Conservation (phyloP, 306 rosid species). For the Acmispon strigosus region DNA sequence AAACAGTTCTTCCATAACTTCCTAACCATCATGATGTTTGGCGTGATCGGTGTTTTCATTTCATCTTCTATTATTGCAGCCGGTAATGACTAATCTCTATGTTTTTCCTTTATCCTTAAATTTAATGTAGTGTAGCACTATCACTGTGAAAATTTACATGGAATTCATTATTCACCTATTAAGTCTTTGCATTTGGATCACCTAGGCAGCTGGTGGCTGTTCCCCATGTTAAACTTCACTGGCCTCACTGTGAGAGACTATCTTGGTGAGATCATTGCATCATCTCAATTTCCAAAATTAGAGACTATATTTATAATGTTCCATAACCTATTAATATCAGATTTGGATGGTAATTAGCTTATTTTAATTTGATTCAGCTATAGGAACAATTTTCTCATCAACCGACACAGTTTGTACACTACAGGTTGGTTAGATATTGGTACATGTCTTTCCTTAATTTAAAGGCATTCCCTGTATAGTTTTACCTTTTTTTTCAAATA, state of each 20-base stretch:
- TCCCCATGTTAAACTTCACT: conserved; percentile 63
- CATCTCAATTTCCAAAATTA: background rate
- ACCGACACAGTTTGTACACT: conserved; percentile 92
- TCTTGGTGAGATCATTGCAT: conserved; percentile 47
- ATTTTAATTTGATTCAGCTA: conserved; percentile 46
- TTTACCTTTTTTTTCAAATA: too few relatives aligned
- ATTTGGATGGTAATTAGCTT: conserved; percentile 13
- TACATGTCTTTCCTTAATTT: conserved; percentile 20
- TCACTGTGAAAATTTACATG: background rate
- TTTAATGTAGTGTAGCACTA: background rate
- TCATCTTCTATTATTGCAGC: conserved; percentile 49
- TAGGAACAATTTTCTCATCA: conserved; percentile 85
- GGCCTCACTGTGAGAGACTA: conserved; percentile 54
- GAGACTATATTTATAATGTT: background rate
- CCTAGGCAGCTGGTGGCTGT: conserved; percentile 81
- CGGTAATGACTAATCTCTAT: conserved; percentile 34
- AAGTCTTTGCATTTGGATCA: conserved; percentile 28
- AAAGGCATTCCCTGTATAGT: background rate
- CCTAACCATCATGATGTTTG: conserved; percentile 78
- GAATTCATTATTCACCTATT: conserved; percentile 12
- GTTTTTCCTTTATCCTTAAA: background rate
- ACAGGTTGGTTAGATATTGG: conserved; percentile 64
- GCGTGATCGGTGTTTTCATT: conserved; percentile 80
- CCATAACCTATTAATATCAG: background rate
- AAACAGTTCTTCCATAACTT: conserved; percentile 87